These are phyloP conservation scores for Lentinula detonsa DNA, from an alignment of 768 basidiomycete species.

Conservation along the genomic window DNA sequence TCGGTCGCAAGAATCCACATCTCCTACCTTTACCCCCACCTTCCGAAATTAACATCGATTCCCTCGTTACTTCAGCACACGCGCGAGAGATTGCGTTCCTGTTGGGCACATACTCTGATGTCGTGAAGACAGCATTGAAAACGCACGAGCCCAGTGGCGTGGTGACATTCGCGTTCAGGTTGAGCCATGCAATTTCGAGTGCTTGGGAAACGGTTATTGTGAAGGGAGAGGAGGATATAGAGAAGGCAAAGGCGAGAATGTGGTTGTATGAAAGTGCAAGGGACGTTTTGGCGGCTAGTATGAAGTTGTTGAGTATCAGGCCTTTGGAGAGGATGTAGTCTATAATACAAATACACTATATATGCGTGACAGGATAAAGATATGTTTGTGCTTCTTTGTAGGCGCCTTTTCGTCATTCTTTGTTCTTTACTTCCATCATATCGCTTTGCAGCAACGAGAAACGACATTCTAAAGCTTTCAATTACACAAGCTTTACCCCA, in stretches of 20 bases:
- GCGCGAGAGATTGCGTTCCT: slow-evolving; percentile 83
- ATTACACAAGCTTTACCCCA: not conserved
- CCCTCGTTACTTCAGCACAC: slow-evolving; percentile 63
- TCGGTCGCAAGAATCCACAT: slow-evolving; percentile 87
- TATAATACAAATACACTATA: not conserved
- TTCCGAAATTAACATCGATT: slow-evolving; percentile 58
- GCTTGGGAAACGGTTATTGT: slow-evolving; percentile 92
- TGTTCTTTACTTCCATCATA: not conserved
- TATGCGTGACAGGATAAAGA: not conserved
- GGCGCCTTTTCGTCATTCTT: not conserved
- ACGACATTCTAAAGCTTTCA: not conserved
- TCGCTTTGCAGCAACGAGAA: not conserved
- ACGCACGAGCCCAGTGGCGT: slow-evolving; percentile 87
- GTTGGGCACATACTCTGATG: slow-evolving; percentile 88
- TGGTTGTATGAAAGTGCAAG: slow-evolving; percentile 86
- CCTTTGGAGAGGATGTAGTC: slow-evolving; percentile 89
- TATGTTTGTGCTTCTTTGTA: not conserved
- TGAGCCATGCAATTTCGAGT: slow-evolving; percentile 83
- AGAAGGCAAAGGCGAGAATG: slow-evolving; percentile 78
- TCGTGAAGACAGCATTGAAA: slow-evolving; percentile 79
- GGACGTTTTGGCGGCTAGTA: slow-evolving; percentile 83
- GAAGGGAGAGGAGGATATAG: slow-evolving; percentile 70
- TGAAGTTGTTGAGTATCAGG: slow-evolving; percentile 82
- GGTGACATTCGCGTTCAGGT: slow-evolving; percentile 83
- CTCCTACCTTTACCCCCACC: slow-evolving; percentile 71